Base-by-base conservation (phyloP, 75 land plant genomes). In the Cryptomeria japonica region DNA sequence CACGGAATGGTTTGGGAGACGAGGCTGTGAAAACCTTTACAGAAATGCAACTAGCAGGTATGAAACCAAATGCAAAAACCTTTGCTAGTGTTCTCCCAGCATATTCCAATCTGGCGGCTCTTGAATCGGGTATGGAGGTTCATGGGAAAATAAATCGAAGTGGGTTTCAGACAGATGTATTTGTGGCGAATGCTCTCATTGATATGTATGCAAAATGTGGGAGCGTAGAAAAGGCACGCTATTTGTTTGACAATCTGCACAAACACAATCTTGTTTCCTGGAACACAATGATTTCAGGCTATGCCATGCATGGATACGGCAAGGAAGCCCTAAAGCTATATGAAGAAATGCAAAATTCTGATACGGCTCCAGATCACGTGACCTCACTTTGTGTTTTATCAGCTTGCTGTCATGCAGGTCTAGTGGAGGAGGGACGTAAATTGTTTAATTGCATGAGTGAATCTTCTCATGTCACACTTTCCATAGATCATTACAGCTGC, bases 141-240 rank as follows among this genome's bases (percentile, higher is more conserved):
- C 89, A 88, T 42, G 84, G 53, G 8, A 2, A 47, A 12, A 41
- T 88, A 32, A 44, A 70, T 18, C n/a, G 13, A 39, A 84, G 75
- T 83, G 86, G 86, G 1, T 41, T 84, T 37, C 87, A 84, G 10
- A 18, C 87, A 0, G 68, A 88, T 83, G 76, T 61, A 28, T 36
- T 64, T 38, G 87, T 84, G 36, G 87, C 38, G 11, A 85, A 61
- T 58, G 51, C 87, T 11, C 73, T 91, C 84, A 79, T 88, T 80
- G 72, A 88, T 80, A 68, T 89, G 78, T 86, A 91, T 87, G 90
- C 46, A 47, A 88, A 72, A 72, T 86, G 89, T 75, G 87, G 89
- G 41, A 73, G 79, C 88, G 82, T 86, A 28, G 87, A 31, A 12
- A 85, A 70, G 51, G 90, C 91, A 31, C 84, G 68, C 16, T 28